Evolutionary conservation across 805 yeast genomes (phyloP).

Genomic region (Yamadazyma insecticola): DNA sequence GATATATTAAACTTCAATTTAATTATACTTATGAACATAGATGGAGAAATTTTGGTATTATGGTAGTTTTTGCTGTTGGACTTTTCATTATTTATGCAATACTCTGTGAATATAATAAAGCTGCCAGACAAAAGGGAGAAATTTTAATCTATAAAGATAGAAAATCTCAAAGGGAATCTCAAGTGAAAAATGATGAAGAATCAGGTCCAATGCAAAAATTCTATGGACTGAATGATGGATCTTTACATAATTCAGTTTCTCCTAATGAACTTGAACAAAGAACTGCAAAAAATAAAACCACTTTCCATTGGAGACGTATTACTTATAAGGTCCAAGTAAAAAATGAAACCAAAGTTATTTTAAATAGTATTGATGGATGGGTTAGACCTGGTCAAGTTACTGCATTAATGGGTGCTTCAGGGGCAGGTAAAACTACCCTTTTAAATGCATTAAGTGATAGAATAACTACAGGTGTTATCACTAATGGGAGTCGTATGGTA

Average conservation of each 20-base stretch:
- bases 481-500: conserved; percentile 61
- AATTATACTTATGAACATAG: conserved; percentile 52
- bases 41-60: conserved; percentile 80
- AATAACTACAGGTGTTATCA: conserved; percentile 62
- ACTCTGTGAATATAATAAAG: conserved; percentile 33
- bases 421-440: conserved; percentile 82
- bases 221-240: too few species aligned
- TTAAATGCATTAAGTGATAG: conserved; percentile 70
- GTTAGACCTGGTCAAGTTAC: conserved; percentile 79
- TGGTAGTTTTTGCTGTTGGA: conserved; percentile 47
- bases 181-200: conserved; percentile 16
- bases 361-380: conserved; percentile 52
- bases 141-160: too few species aligned
- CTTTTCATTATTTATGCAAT: conserved; percentile 31
- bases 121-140: conserved; percentile 42
- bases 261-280: conserved; percentile 1
- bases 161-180: conserved; percentile 16
- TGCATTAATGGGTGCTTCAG: conserved; percentile 82
- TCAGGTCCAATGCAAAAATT: background rate
- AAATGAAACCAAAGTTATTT: conserved; percentile 32
- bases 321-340: conserved; percentile 34
- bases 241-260: background rate
- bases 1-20: conserved; percentile 46
- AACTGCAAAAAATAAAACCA: conserved; percentile 10
- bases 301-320: conserved; percentile 37